Evolutionary conservation across 108 stramenopile species (phyloP), one percentile per base, ranked within the genome.

Genomic region (Skeletonema grethae): DNA sequence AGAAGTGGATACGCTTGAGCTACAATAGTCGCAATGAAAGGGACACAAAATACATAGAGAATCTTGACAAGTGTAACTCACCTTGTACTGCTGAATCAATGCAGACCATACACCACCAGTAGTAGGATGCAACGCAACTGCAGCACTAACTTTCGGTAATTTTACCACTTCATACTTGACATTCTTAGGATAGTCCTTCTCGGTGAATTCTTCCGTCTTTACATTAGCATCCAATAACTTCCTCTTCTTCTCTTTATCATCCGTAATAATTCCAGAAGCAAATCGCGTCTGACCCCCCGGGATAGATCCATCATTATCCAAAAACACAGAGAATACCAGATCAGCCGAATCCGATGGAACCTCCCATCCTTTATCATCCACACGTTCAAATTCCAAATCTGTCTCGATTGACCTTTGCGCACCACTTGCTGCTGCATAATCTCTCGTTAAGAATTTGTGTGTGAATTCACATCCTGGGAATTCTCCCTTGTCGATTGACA

Each of bases 401-500:
- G 58, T 28, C 55, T 36, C 65, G 35, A 84, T 74, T 5, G 41
- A 65, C 25, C 66, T 53, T 13, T 61, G 39, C 7, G 79, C 39
- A 22, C 83, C 84, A n/a, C 25, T 20, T 25, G 59, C 71, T 28
- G 93, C 85, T 15, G 86, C 90, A 70, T 94, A 94, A 72, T 91
- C 93, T 8, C 69, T 69, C 25, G 69, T 82, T 63, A 83, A 68
- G 1, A 76, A 46, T 61, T 91, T 90, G 68, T 91, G 85, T 18
- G 84, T 67, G 69, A 82, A 95, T 31, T 71, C 69, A 8, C 91
- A 91, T 45, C 91, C 91, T 32, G 85, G 83, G 67, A 92, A 92
- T 5, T 53, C 64, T 0, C 76, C 80, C 12, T 78, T 63, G 10
- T 82, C 70, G 4, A 92, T 69, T 45, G 66, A 25, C 32, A 80